Percentiles rank a stretch among this genome's conserved stretches.
Conservation (phyloP, 108 stramenopile genomes). For the Skeletonema grethae region DNA sequence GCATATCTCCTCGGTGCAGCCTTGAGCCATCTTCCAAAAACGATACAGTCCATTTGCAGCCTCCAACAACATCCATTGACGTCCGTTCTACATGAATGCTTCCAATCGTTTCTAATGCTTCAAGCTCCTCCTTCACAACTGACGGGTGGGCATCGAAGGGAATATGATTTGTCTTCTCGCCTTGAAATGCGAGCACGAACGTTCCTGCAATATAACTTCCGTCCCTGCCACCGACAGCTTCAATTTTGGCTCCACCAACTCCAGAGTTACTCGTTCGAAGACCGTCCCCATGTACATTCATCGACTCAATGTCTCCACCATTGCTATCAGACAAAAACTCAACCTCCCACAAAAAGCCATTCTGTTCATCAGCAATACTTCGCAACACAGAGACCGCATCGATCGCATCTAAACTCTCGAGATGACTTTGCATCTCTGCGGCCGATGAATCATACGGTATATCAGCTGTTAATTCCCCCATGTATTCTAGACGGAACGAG, state of each 20-base stretch:
- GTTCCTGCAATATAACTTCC: conserved; percentile 48
- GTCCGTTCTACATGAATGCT: conserved; percentile 41
- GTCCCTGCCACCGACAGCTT: conserved; percentile 26
- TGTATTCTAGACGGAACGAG: conserved; percentile 65
- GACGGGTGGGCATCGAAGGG: conserved; percentile 61
- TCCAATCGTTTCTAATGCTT: conserved; percentile 52
- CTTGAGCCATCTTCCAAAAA: conserved; percentile 55
- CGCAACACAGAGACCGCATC: conserved; percentile 63
- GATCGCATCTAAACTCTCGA: conserved; percentile 59
- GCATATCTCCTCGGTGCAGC: conserved; percentile 55
- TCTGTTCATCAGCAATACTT: conserved; percentile 50
- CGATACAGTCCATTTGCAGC: conserved; percentile 72
- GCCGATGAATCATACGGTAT: conserved; percentile 67
- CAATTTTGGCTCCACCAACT: conserved; percentile 44
- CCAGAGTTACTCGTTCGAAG: conserved; percentile 49
- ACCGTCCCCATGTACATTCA: conserved; percentile 48
- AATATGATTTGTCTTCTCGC: conserved; percentile 35
- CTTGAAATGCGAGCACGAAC: conserved; percentile 39
- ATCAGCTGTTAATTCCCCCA: conserved; percentile 64
- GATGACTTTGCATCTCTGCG: conserved; percentile 47
- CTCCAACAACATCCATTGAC: conserved; percentile 46
- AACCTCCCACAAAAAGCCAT: conserved; percentile 59
- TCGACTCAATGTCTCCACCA: conserved; percentile 52
- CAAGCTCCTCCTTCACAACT: conserved; percentile 57
- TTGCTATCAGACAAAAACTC: conserved; percentile 71